These are phyloP conservation scores for Colletotrichum spinosum DNA, from an alignment of 2,329 filamentous ascomycete genomes.

Conservation along the genomic window DNA sequence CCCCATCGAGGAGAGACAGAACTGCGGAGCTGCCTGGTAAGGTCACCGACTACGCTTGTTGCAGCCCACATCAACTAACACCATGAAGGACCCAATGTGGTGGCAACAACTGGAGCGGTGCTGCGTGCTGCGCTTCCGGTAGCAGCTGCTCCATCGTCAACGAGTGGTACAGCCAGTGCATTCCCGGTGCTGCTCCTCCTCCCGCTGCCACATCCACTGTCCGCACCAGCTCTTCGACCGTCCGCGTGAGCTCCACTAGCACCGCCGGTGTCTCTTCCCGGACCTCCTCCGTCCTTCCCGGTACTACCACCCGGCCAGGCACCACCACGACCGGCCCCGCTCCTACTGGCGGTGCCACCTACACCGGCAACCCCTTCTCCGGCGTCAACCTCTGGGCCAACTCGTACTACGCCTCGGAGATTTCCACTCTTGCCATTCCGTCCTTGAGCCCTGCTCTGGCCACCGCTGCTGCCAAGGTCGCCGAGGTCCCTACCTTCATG, in stretches of 20 bases:
- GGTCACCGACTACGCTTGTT: constrained; percentile 16
- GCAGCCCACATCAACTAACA: constrained; percentile 21
- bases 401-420: constrained; percentile 66
- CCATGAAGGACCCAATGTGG: constrained; percentile 53
- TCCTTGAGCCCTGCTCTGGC: constrained; percentile 67
- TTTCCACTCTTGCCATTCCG: constrained; percentile 69
- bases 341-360: constrained; percentile 51
- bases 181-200: constrained; percentile 41
- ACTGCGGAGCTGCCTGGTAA: constrained; percentile 49
- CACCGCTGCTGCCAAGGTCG: constrained; percentile 63
- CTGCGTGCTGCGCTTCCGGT: constrained; percentile 57
- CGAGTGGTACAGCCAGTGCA: constrained; percentile 53
- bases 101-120: constrained; percentile 55
- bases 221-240: constrained; percentile 41
- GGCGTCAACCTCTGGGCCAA: constrained; percentile 65
- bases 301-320: constrained; percentile 26
- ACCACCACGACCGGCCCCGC: constrained; percentile 42
- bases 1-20: constrained; percentile 56
- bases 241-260: constrained; percentile 37
- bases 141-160: constrained; percentile 51
- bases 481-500: constrained; percentile 64
- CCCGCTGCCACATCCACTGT: constrained; percentile 38
- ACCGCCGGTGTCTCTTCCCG: constrained; percentile 47
- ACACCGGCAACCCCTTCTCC: constrained; percentile 66
- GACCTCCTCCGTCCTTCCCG: constrained; percentile 47